Base-by-base conservation (phyloP, 2,329 filamentous ascomycete species). In the Colletotrichum sidae region DNA sequence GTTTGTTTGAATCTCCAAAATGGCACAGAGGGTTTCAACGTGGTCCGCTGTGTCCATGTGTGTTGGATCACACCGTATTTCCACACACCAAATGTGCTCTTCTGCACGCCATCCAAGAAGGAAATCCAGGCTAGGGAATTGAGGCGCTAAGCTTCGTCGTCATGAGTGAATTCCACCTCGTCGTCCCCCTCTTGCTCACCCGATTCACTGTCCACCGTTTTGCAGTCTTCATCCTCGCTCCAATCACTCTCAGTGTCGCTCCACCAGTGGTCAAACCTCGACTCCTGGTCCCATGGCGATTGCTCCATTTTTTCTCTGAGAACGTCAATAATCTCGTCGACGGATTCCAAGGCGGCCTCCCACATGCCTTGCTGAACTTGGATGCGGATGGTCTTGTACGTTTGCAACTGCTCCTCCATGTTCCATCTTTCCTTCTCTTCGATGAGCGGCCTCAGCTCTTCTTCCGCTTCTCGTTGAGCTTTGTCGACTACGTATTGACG, bases 331-430 rank as follows among this genome's bases (percentile, higher is more conserved):
- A 53, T 63, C 33, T 68, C 51, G 2, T 64, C 58, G 1, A 68
- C n/a, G 0, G 55, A 59, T 15, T 60, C 55, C 2, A 67, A 8
- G 3, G 58, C 67, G 1, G 35, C 54, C 1, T 64, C 45, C 51
- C 54, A 35, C 63, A 67, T 67, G 2, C 3, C 33, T 33, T 64
- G 50, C 10, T 51, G 35, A 15, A 64, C 2, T 25, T 68, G 67
- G 2, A 67, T 4, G 1, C 6, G 7, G 9, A 68, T 56, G 1
- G 55, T 33, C 25, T 56, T 51, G 6, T 67, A 68, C 2, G 66
- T 68, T 4, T 12, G 11, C 2, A 55, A 6, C 8, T 15, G 12
- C 0, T 15, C 42, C 37, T 11, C 12, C 6, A 25, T 49, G 6
- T 34, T 8, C 63, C 58, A 63, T 3, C 35, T 12, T 8, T 33